Evolutionary conservation across 495 filamentous ascomycete genomes (phyloP).

Genomic region (Penicillium atrosanguineum): DNA sequence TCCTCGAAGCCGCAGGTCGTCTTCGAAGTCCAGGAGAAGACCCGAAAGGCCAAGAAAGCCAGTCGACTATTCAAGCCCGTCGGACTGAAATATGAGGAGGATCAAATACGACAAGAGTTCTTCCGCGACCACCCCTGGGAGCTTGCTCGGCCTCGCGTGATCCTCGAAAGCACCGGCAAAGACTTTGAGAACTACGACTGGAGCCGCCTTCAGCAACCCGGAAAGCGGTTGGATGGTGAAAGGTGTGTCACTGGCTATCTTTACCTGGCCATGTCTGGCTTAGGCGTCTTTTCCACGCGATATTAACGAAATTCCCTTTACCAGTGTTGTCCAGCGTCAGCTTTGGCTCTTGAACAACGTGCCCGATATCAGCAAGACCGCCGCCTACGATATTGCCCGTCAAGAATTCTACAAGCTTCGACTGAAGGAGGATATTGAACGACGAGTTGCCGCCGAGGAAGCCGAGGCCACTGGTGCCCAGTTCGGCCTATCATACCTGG

Average conservation of each 20-base stretch:
- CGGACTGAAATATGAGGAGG: constrained; percentile 78
- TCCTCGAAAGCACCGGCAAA: constrained; percentile 82
- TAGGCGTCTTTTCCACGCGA: background rate
- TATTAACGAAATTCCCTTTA: constrained; percentile 17
- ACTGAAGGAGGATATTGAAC: constrained; percentile 77
- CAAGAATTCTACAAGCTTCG: constrained; percentile 87
- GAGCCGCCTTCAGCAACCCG: constrained; percentile 75
- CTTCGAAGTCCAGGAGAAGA: constrained; percentile 41
- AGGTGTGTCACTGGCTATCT: constrained; percentile 51
- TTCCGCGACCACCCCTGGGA: constrained; percentile 97
- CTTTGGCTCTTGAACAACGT: constrained; percentile 73
- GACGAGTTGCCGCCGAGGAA: constrained; percentile 83
- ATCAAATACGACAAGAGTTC: constrained; percentile 74
- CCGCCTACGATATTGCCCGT: constrained; percentile 85
- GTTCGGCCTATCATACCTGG: constrained; percentile 71
- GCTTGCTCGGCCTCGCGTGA: constrained; percentile 78
- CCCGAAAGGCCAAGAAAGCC: constrained; percentile 53
- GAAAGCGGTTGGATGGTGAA: constrained; percentile 79
- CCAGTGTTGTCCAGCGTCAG: constrained; percentile 90
- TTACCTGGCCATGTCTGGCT: background rate
- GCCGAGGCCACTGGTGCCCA: constrained; percentile 79
- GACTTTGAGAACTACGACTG: constrained; percentile 77
- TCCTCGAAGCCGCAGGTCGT: constrained; percentile 35
- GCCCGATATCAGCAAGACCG: constrained; percentile 53
- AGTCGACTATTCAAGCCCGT: constrained; percentile 79